phyloP scores from a whole-genome alignment of 306 rosid species.

The Cucurbita pepo region DNA sequence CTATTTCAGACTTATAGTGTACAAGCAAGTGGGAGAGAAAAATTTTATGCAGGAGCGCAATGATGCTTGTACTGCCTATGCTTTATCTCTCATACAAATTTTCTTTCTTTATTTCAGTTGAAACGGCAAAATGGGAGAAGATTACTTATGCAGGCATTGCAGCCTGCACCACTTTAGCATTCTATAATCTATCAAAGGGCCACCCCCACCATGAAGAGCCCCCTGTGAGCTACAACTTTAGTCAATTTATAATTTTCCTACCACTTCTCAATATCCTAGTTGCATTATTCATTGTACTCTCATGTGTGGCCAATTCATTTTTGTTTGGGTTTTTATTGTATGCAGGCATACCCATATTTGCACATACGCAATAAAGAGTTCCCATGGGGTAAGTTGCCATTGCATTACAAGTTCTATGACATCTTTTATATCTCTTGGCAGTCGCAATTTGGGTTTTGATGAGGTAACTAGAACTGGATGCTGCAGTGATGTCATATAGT shows the following conservation, averaged over 20 bases:
- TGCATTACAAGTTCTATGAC: neutral
- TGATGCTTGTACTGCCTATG: neutral
- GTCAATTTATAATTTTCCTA: neutral
- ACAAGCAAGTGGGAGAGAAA: neutral
- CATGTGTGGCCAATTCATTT: neutral
- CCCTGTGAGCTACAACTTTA: constrained; percentile 45
- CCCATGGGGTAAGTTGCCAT: constrained; percentile 77
- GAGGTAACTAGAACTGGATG: neutral
- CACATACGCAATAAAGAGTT: constrained; percentile 98
- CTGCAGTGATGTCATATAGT: neutral
- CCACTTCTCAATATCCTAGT: neutral
- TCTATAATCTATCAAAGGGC: constrained; percentile 56
- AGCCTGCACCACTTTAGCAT: constrained; percentile 38
- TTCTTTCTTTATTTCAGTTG: constrained; percentile 25
- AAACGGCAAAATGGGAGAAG: constrained; percentile 95
- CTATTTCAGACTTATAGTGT: neutral
- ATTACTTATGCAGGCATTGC: constrained; percentile 73
- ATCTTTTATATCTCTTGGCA: neutral
- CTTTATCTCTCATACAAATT: neutral
- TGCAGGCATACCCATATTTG: constrained; percentile 41
- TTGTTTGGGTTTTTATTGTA: neutral
- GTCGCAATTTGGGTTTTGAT: neutral
- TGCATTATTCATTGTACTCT: neutral
- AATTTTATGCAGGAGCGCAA: neutral
- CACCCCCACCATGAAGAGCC: constrained; percentile 63